Base-by-base conservation (phyloP, 495 filamentous ascomycete species). In the Achaetomiella virescens region DNA sequence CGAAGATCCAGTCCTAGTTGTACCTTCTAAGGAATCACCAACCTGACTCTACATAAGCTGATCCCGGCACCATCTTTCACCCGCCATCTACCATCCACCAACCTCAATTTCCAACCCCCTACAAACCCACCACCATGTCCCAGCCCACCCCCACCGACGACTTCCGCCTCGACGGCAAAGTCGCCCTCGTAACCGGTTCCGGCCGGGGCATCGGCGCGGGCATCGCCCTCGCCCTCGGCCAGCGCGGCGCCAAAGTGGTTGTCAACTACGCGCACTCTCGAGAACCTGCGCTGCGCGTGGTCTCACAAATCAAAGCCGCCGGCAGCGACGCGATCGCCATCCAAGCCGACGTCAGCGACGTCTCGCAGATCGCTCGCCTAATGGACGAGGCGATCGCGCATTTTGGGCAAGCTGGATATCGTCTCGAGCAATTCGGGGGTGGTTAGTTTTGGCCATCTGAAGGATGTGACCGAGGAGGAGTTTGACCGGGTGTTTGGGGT, bases 401-500 rank as follows among this genome's bases (percentile, higher is more conserved):
- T 41, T 88, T 89, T 58, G 61, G n/a, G 66, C 46, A 59, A 60
- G 45, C 69, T 91, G 59, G 81, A 91, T 64, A 86, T 88, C 53
- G 86, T 89, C 29, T 73, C 81, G 52, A 79, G 75, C 59, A 87
- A 87, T n/a, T n/a, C 73, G 14, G 84, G 82, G 42, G 81, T 79
- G 61, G 82, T 80, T 64, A 71, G 71, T 45, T 82, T 75, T 72
- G 74, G 76, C 57, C 73, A 76, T 66, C 66, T 83, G 43, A 76
- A 79, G 31, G 84, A 90, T 47, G 81, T 88, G 22, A 88, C 86
- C 0, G 73, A 81, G 48, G 82, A 81, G 54, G 79, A 84, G 53
- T 89, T 83, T 76, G 85, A 90, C 70, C 73, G 77, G 29, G 81
- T 90, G 43, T 88, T 90, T 71, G 79, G 79, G 67, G 68, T 90